These are phyloP conservation scores for Coelastrella sp. DNA, from an alignment of 139 green algal genomes.

Conservation along the genomic window DNA sequence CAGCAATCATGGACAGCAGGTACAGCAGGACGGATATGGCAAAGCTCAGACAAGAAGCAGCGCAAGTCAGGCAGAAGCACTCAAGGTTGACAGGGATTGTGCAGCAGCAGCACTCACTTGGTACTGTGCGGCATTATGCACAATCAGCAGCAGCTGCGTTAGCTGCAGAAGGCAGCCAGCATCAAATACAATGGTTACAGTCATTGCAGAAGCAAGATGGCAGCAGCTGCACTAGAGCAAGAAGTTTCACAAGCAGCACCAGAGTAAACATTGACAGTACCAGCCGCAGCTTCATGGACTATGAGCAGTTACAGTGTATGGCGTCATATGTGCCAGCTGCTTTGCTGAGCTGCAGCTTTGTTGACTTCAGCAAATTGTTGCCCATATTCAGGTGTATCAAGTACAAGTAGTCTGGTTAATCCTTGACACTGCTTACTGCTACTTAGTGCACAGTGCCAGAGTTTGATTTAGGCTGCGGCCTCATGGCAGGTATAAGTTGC, in stretches of 20 bases:
- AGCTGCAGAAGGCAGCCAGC: background rate
- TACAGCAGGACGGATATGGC: background rate
- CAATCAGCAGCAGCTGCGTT: background rate
- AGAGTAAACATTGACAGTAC: background rate
- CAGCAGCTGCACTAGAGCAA: background rate
- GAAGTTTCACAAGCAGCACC: background rate
- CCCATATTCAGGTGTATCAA: no score
- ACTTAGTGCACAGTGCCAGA: no score
- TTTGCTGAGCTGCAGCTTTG: background rate
- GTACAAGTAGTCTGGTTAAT: no score
- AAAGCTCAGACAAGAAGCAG: background rate
- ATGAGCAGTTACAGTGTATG: no score
- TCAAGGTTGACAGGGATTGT: background rate
- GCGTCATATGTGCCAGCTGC: background rate
- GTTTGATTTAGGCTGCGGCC: no score
- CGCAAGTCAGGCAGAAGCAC: background rate
- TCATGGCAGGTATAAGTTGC: no score
- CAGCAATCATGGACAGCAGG: slow-evolving; percentile 36
- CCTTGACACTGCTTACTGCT: no score
- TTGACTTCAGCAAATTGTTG: no score
- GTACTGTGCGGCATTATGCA: background rate
- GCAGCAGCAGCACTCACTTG: background rate
- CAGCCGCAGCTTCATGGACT: background rate
- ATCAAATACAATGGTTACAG: background rate
- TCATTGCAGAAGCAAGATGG: background rate